These are phyloP conservation scores for Ilyonectria mors-panacis DNA, from an alignment of 2,329 filamentous ascomycete genomes.

Conservation along the genomic window DNA sequence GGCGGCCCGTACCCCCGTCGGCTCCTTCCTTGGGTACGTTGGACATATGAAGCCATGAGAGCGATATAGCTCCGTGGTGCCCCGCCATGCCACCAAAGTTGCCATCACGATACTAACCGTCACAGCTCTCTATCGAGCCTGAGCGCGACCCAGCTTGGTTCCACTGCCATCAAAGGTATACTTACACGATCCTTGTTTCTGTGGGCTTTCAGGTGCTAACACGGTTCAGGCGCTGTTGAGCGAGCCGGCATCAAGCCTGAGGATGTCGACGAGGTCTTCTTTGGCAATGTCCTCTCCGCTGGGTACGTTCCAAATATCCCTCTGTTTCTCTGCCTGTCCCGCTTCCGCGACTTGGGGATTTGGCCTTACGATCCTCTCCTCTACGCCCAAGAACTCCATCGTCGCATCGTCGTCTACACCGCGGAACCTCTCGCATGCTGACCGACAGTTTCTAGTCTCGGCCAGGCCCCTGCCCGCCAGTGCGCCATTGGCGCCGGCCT, in stretches of 20 bases:
- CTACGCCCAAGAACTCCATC: slow-evolving; percentile 20
- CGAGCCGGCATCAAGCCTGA: slow-evolving; percentile 90
- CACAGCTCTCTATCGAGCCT: slow-evolving; percentile 88
- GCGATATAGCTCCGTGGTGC: slow-evolving; percentile 20
- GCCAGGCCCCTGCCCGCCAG: slow-evolving; percentile 96
- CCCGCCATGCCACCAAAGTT: slow-evolving; percentile 13
- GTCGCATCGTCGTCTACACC: slow-evolving; percentile 8
- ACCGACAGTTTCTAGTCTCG: slow-evolving; percentile 72
- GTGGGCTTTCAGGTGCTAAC: background rate
- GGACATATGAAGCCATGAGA: slow-evolving; percentile 15
- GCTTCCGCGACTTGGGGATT: background rate
- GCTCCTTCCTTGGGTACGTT: slow-evolving; percentile 90
- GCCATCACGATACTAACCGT: slow-evolving; percentile 38
- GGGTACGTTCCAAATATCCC: slow-evolving; percentile 72
- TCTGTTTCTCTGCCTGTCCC: background rate
- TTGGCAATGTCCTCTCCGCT: slow-evolving; percentile 97
- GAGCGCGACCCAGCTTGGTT: slow-evolving; percentile 87
- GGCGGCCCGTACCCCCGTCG: slow-evolving; percentile 89
- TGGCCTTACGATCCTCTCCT: background rate
- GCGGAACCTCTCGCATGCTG: slow-evolving; percentile 24
- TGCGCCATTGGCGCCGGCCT: slow-evolving; percentile 93
- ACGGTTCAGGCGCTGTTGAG: slow-evolving; percentile 78
- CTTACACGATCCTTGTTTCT: slow-evolving; percentile 36
- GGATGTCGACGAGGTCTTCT: slow-evolving; percentile 96
- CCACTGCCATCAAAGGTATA: slow-evolving; percentile 94